Percentiles rank a stretch among this genome's conserved stretches.
phyloP scores from a whole-genome alignment of 2,329 filamentous ascomycete genomes.

The Aspergillus quadricinctus region DNA sequence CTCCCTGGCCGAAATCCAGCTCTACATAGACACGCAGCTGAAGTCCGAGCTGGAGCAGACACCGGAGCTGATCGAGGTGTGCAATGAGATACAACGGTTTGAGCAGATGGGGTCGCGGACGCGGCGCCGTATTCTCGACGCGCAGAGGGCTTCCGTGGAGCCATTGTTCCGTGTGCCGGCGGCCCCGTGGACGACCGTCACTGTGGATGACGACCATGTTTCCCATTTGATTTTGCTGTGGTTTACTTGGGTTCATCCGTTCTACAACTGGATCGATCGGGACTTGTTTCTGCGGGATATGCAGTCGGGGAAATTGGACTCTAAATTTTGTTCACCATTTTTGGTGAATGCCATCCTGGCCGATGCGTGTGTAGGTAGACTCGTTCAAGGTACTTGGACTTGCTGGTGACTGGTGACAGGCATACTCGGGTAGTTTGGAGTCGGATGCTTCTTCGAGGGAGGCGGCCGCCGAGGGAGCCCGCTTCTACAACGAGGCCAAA shows the following conservation, averaged over 20 bases:
- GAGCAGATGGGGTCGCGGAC: constrained; percentile 13
- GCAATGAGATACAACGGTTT: constrained; percentile 12
- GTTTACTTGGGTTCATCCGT: constrained; percentile 30
- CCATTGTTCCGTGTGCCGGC: constrained; percentile 23
- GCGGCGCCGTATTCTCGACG: constrained; percentile 14
- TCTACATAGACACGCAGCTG: constrained; percentile 21
- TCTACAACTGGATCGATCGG: constrained; percentile 29
- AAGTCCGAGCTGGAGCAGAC: constrained; percentile 14
- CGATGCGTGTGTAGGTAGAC: constrained; percentile 25
- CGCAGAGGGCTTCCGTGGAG: constrained; percentile 13
- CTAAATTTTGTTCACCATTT: constrained; percentile 31
- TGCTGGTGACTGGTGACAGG: constrained; percentile 11
- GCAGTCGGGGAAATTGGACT: constrained; percentile 22
- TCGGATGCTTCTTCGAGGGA: constrained; percentile 16
- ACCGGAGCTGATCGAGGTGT: constrained; percentile 18
- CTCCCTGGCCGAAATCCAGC: constrained; percentile 22
- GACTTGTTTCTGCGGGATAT: constrained; percentile 34
- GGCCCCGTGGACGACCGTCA: constrained; percentile 26
- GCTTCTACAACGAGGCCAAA: constrained; percentile 34
- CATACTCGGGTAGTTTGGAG: constrained; percentile 25
- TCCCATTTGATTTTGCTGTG: constrained; percentile 30
- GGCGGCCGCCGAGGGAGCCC: constrained; percentile 19
- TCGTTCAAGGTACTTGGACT: too few species aligned
- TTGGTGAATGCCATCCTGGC: constrained; percentile 33
- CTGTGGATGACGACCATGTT: constrained; percentile 22